A percentile compares a stretch with the other conserved stretches of the same genome.
Conservation (phyloP, 129 eudicot species). For the Saussurea involucrata region DNA sequence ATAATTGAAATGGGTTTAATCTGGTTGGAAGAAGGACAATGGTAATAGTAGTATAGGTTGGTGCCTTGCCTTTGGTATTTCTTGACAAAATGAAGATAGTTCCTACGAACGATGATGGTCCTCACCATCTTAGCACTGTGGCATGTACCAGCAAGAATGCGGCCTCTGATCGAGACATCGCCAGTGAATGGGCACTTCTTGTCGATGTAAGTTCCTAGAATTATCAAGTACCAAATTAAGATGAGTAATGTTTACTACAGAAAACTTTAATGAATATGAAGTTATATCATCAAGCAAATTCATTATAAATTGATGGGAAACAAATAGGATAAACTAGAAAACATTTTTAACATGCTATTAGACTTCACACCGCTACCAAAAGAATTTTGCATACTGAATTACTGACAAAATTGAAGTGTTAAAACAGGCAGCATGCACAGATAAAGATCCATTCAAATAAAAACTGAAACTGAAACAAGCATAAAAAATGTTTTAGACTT, state of each 20-base stretch:
- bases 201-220: constrained; percentile 39
- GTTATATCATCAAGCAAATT: neutral
- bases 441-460: neutral
- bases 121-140: constrained; percentile 45
- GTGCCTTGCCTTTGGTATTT: constrained; percentile 32
- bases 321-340: neutral
- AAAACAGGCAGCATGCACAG: too few relatives aligned
- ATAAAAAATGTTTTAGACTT: too few relatives aligned
- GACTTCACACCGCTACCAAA: too few relatives aligned
- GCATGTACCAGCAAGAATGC: constrained; percentile 44
- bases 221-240: neutral
- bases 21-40: neutral
- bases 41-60: neutral
- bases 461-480: too few relatives aligned
- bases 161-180: constrained; percentile 42
- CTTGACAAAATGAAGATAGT: constrained; percentile 40
- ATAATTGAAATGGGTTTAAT: neutral
- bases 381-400: too few relatives aligned
- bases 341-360: too few relatives aligned
- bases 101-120: constrained; percentile 40
- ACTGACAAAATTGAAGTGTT: too few relatives aligned
- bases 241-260: neutral
- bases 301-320: neutral
- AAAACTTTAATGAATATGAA: neutral
- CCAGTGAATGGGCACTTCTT: constrained; percentile 49